phyloP scores from a whole-genome alignment of 768 basidiomycete species.

The Pleurotus sapidus region DNA sequence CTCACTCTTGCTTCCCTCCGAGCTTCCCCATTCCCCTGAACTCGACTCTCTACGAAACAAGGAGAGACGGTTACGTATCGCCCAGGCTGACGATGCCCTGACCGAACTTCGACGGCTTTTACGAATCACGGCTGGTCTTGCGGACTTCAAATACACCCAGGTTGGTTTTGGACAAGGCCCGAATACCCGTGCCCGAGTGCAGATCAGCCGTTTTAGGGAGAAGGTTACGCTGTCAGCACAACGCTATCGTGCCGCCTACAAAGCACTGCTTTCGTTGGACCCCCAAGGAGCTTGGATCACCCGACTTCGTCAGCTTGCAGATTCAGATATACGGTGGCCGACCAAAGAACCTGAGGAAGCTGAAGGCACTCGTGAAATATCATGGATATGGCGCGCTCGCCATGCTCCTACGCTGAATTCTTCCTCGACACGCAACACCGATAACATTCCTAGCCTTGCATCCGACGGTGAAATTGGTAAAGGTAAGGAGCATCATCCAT shows the following conservation, averaged over 20 bases:
- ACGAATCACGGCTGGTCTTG: conserved; percentile 8
- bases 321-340: conserved; percentile 4
- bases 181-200: conserved; percentile 4
- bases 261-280: conserved; percentile 2
- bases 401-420: not conserved
- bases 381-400: conserved; percentile 10
- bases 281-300: conserved; percentile 5
- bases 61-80: conserved; percentile 5
- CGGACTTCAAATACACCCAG: conserved; percentile 6
- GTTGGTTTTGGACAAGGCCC: conserved; percentile 5
- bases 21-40: not conserved
- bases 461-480: not conserved
- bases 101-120: conserved; percentile 2
- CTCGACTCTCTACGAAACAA: not conserved
- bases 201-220: conserved; percentile 1
- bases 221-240: not conserved
- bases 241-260: conserved; percentile 4
- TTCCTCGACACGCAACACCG: not conserved
- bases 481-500: not conserved
- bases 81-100: conserved; percentile 7
- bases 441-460: not conserved
- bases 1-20: not conserved
- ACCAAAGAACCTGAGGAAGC: conserved; percentile 2
- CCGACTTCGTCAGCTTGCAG: not conserved
- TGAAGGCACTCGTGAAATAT: conserved; percentile 4